Evolutionary conservation across 139 green algal species (phyloP), one percentile per base, ranked within the genome.

Genomic region (Tetradesmus lagerheimii): DNA sequence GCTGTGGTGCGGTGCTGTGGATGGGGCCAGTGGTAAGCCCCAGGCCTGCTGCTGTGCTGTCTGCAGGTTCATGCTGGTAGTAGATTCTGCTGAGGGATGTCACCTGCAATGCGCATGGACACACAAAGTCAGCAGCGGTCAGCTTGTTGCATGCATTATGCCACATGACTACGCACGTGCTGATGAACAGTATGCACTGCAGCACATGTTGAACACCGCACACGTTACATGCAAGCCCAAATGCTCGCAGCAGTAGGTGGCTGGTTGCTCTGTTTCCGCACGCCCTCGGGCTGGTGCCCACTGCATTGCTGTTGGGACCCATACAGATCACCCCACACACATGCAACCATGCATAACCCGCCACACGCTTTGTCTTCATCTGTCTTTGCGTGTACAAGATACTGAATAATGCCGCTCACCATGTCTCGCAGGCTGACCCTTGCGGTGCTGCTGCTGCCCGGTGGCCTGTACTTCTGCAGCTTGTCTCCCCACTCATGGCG

Each of bases 401-500:
- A n/a, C n/a, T n/a, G n/a, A n/a, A n/a, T n/a, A n/a, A n/a, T n/a
- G n/a, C n/a, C 18, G 5, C 91, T 74, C 80, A 95, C 93, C 89
- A 95, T 86, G 37, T 95, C 91, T 0, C 71, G 88, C 23, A 95
- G 89, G 79, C 85, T 85, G 71, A 95, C 92, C 0, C 80, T 41
- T 34, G 83, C 71, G 0, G 92, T 92, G 23, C 57, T 35, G 37
- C 83, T n/a, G 57, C 43, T n/a, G 74, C 87, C 89, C 1, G 84
- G 90, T 9, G 92, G 83, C 38, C 80, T 78, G 87, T 95, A 95
- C 92, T 93, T 93, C 85, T 95, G 93, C 35, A 57, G 84, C 92
- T 94, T 94, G 45, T 83, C 85, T 1, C 82, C 62, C 93, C 93
- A 95, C 76, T 92, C 91, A 31, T 35, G 39, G 0, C 23, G 16